These are phyloP conservation scores for Hericium rajendrae DNA, from an alignment of 768 basidiomycete species.

Conservation along the genomic window DNA sequence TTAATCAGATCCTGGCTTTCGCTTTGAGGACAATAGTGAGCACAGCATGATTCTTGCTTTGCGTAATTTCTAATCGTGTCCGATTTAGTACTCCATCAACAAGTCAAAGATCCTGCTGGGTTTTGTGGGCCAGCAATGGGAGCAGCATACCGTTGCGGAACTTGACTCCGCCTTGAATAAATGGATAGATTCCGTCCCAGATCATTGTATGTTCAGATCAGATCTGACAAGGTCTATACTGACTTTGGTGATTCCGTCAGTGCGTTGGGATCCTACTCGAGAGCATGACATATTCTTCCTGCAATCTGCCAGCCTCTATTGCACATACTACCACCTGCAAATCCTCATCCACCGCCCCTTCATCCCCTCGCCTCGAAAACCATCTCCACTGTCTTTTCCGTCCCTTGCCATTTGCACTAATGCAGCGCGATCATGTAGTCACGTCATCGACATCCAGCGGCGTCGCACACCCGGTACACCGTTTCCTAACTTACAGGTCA, in stretches of 20 bases:
- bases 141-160: constrained; percentile 33
- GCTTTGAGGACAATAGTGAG: constrained; percentile 52
- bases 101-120: constrained; percentile 48
- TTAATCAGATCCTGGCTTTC: constrained; percentile 55
- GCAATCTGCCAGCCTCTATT: constrained; percentile 30
- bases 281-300: constrained; percentile 18
- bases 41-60: neutral
- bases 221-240: neutral
- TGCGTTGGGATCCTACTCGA: constrained; percentile 16
- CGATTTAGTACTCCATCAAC: constrained; percentile 60
- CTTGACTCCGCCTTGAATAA: constrained; percentile 37
- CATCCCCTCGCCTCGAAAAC: constrained; percentile 28
- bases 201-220: constrained; percentile 20
- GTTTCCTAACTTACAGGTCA: constrained; percentile 9
- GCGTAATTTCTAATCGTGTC: neutral
- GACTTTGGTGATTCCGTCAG: constrained; percentile 23
- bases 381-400: constrained; percentile 27
- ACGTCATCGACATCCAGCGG: constrained; percentile 30
- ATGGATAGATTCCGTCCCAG: constrained; percentile 36
- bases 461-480: constrained; percentile 15
- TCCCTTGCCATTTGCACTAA: constrained; percentile 43
- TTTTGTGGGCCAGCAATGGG: constrained; percentile 42
- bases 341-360: constrained; percentile 41
- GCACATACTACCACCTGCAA: constrained; percentile 32
- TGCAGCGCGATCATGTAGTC: constrained; percentile 35